phyloP scores from a whole-genome alignment of 495 filamentous ascomycete genomes.

The Parathielavia hyrcaniae region DNA sequence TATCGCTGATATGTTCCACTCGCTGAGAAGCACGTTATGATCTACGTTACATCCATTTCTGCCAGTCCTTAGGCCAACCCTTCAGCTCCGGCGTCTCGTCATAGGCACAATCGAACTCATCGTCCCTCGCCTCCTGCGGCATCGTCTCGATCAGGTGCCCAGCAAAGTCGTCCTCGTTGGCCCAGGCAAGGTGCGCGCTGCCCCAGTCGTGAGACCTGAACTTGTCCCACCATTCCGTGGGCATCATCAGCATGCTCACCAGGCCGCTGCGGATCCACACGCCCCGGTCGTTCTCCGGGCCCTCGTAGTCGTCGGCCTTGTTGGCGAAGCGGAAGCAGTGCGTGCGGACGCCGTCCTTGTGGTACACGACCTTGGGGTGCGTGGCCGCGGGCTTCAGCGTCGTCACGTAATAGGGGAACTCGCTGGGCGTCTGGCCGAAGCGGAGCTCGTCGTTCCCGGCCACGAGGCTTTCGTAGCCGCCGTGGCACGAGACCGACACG shows the following conservation, averaged over 20 bases:
- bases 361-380: neutral
- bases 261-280: neutral
- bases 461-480: conserved; percentile 28
- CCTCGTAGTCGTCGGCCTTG: neutral
- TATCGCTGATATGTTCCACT: no score
- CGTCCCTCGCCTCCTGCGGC: neutral
- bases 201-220: neutral
- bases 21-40: no score
- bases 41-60: no score
- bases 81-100: no score
- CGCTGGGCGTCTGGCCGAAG: neutral
- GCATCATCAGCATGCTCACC: neutral
- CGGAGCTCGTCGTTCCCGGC: neutral
- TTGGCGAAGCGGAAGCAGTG: neutral
- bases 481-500: conserved; percentile 39
- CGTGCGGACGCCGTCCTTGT: neutral
- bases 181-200: neutral
- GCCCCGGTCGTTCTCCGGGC: neutral
- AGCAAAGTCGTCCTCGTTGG: neutral
- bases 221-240: neutral
- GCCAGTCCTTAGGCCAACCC: no score
- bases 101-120: neutral
- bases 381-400: neutral
- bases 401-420: neutral
- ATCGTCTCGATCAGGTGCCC: neutral